A percentile compares a stretch with the other conserved stretches of the same genome.
Conservation (phyloP, 192 early-diverging fungal genomes). For the Diversispora eburnea region DNA sequence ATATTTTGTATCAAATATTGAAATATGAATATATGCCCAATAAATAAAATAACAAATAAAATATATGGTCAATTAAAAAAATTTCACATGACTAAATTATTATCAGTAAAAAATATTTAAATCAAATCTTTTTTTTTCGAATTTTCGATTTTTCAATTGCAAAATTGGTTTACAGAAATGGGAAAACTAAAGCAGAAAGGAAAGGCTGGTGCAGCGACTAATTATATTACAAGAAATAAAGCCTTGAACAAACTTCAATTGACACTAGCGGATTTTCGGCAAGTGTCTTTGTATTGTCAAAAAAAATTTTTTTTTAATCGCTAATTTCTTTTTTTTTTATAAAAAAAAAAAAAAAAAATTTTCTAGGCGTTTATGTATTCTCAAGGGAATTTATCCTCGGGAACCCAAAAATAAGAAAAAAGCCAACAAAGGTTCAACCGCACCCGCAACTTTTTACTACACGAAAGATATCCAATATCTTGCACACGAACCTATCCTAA, state of each 20-base stretch:
- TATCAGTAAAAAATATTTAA: too few relatives aligned
- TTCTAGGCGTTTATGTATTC: constrained; percentile 86
- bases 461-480: constrained; percentile 94
- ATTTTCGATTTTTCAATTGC: too few relatives aligned
- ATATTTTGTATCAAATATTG: too few relatives aligned
- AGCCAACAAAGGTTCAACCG: constrained; percentile 84
- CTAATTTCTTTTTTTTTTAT: background rate
- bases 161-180: constrained; percentile 36
- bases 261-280: constrained; percentile 90
- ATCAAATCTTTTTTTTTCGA: too few relatives aligned
- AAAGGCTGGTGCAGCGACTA: constrained; percentile 80
- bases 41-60: too few relatives aligned
- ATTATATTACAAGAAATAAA: constrained; percentile 86
- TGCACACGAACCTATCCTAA: constrained; percentile 88
- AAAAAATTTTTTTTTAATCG: background rate
- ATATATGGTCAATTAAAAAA: too few relatives aligned
- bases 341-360: background rate
- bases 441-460: constrained; percentile 87
- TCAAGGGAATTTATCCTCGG: constrained; percentile 98
- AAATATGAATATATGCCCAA: too few relatives aligned
- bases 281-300: constrained; percentile 3
- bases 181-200: constrained; percentile 78
- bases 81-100: too few relatives aligned
- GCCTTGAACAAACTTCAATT: constrained; percentile 95
- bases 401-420: constrained; percentile 94